A percentile compares a stretch with the other conserved stretches of the same genome.
Evolutionary conservation across 2,329 filamentous ascomycete genomes (phyloP).

Genomic region (Fusarium anguioides): DNA sequence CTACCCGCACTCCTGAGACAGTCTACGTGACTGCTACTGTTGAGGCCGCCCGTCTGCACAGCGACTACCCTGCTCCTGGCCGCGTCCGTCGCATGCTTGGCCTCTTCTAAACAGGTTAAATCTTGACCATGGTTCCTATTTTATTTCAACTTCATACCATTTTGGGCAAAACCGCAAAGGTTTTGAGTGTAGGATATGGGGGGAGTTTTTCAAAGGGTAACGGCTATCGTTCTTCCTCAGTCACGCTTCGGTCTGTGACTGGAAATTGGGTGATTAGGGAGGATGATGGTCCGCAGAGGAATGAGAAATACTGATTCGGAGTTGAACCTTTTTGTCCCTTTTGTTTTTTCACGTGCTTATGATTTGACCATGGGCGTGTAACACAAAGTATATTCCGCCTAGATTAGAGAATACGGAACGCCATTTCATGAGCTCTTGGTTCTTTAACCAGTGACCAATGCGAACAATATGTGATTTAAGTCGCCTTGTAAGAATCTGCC

Average conservation of each 20-base stretch:
- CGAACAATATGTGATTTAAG: background rate
- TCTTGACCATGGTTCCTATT: slow-evolving; percentile 1
- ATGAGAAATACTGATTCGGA: slow-evolving; percentile 30
- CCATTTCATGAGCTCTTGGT: background rate
- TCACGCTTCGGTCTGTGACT: slow-evolving; percentile 27
- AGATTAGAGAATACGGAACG: slow-evolving; percentile 28
- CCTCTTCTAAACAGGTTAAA: slow-evolving; percentile 23
- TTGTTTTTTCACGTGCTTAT: slow-evolving; percentile 41
- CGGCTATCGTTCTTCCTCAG: background rate
- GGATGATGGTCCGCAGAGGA: background rate
- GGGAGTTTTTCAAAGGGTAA: slow-evolving; percentile 9
- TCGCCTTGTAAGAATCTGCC: background rate
- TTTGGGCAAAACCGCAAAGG: background rate
- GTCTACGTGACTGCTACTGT: slow-evolving; percentile 43
- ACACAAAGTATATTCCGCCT: slow-evolving; percentile 15
- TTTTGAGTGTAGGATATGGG: slow-evolving; percentile 7
- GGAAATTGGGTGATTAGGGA: background rate
- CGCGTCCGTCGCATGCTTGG: slow-evolving; percentile 39
- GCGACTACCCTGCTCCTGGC: slow-evolving; percentile 14
- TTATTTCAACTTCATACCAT: slow-evolving; percentile 6
- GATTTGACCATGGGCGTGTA: slow-evolving; percentile 28
- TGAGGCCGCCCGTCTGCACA: slow-evolving; percentile 22
- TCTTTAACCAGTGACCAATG: background rate
- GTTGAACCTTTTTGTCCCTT: slow-evolving; percentile 29
- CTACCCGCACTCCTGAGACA: slow-evolving; percentile 37